phyloP scores from a whole-genome alignment of 495 filamentous ascomycete genomes.

The Ramalina peruviana region DNA sequence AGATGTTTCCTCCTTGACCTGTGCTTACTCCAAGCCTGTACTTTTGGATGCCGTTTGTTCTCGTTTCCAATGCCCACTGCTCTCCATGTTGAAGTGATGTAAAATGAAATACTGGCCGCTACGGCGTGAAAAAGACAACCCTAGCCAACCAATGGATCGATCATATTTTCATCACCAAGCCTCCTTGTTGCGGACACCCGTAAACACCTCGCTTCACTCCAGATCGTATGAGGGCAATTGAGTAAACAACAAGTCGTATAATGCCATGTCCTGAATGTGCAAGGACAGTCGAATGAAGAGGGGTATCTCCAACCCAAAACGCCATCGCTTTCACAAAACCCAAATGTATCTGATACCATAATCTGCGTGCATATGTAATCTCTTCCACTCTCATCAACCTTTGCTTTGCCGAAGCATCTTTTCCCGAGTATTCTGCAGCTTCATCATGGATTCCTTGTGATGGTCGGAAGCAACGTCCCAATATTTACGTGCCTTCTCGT shows the following conservation, averaged over 20 bases:
- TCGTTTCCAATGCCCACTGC: too few species aligned
- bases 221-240: background rate
- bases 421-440: constrained; percentile 43
- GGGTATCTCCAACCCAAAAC: constrained; percentile 6
- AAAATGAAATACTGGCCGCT: too few species aligned
- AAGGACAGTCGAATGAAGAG: background rate
- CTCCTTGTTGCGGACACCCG: background rate
- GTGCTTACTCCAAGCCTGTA: too few species aligned
- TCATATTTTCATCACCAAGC: too few species aligned
- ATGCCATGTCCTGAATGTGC: background rate
- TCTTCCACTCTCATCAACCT: constrained; percentile 1
- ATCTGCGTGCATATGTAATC: background rate
- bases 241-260: background rate
- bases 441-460: constrained; percentile 46
- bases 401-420: constrained; percentile 5
- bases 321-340: constrained; percentile 9
- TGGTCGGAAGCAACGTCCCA: constrained; percentile 52
- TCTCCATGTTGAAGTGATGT: too few species aligned
- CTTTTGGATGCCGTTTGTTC: too few species aligned
- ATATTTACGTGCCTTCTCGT: constrained; percentile 43
- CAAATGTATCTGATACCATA: background rate
- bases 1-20: too few species aligned
- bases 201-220: background rate
- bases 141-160: too few species aligned
- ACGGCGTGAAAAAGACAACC: too few species aligned